Percentiles rank a stretch among this genome's conserved stretches.
Conservation (phyloP, 306 rosid genomes). For the Astragalus membranaceus region DNA sequence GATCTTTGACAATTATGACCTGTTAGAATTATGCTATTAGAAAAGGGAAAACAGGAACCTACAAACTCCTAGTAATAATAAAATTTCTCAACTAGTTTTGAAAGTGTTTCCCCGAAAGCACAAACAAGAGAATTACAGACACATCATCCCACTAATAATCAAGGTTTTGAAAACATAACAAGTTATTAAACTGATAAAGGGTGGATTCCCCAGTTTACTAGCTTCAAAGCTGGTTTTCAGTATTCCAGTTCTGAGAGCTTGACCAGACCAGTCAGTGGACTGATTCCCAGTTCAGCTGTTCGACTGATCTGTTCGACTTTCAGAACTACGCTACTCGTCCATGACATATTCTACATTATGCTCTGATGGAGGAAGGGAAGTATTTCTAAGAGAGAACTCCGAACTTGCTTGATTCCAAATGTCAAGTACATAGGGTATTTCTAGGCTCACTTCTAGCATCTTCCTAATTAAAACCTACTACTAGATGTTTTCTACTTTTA, state of each 20-base stretch:
- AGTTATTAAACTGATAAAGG: neutral
- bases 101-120: neutral
- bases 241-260: neutral
- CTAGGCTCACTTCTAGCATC: too few relatives aligned
- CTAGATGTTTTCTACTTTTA: too few relatives aligned
- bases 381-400: too few relatives aligned
- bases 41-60: neutral
- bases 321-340: neutral
- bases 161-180: neutral
- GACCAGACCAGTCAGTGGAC: neutral
- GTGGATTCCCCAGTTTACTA: neutral
- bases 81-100: neutral
- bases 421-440: too few relatives aligned
- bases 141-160: neutral
- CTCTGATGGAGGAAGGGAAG: too few relatives aligned
- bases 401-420: too few relatives aligned
- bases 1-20: neutral
- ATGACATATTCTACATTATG: neutral
- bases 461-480: too few relatives aligned
- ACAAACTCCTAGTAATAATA: neutral
- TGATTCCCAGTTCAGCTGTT: neutral
- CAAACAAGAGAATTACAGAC: constrained; percentile 2
- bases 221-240: neutral
- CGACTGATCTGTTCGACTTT: neutral
- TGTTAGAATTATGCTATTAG: neutral